Conservation (phyloP, 2,329 filamentous ascomycete genomes). For the Scleromitrula shiraiana region DNA sequence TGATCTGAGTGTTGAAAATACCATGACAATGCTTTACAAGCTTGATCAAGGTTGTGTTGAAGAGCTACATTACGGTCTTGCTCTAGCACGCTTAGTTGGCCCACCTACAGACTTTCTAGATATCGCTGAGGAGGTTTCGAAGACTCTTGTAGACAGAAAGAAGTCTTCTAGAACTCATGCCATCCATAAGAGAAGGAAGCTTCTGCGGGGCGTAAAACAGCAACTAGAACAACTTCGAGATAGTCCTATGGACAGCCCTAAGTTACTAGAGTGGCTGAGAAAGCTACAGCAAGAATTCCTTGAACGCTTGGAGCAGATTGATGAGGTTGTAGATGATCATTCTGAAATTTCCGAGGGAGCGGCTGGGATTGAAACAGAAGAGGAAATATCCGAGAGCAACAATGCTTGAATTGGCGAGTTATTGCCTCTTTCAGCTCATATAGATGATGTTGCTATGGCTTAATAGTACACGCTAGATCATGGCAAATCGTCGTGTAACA, state of each 20-base stretch:
- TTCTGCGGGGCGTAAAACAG: conserved; percentile 66
- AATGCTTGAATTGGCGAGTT: neutral
- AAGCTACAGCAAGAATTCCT: conserved; percentile 70
- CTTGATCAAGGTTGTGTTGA: conserved; percentile 63
- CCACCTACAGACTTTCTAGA: conserved; percentile 61
- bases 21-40: conserved; percentile 84
- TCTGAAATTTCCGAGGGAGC: conserved; percentile 11
- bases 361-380: neutral
- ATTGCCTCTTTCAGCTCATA: neutral
- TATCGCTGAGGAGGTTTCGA: conserved; percentile 58
- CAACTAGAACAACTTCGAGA: conserved; percentile 60
- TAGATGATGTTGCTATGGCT: neutral
- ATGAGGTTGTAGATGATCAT: conserved; percentile 29
- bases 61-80: conserved; percentile 75
- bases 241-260: conserved; percentile 55
- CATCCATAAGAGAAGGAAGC: conserved; percentile 56
- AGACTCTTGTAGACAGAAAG: conserved; percentile 51
- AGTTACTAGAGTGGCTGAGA: conserved; percentile 55
- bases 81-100: conserved; percentile 66
- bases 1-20: conserved; percentile 47
- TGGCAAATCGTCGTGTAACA: too few relatives aligned
- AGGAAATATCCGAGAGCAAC: neutral
- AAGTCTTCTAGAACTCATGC: conserved; percentile 50
- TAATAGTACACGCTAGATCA: too few relatives aligned
- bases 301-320: conserved; percentile 56